phyloP scores from a whole-genome alignment of 2,329 filamentous ascomycete species.

The Aspergillus ibericus region DNA sequence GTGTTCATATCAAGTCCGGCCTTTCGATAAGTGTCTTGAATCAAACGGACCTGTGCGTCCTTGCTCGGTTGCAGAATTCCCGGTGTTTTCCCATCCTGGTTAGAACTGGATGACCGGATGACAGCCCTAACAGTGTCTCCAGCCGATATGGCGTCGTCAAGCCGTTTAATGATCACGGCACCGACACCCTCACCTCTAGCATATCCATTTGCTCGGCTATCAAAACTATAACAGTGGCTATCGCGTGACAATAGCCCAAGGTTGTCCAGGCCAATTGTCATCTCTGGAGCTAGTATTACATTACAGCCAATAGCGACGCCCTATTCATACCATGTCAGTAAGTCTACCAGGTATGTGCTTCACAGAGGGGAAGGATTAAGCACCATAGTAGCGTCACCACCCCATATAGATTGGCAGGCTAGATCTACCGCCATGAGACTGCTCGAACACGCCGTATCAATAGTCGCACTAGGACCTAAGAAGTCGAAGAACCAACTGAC shows the following conservation, averaged over 20 bases:
- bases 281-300: constrained; percentile 16
- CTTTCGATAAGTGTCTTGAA: constrained; percentile 22
- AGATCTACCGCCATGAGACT: constrained; percentile 26
- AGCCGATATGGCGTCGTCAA: constrained; percentile 47
- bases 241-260: constrained; percentile 12
- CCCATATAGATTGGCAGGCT: constrained; percentile 21
- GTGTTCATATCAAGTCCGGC: constrained; percentile 7
- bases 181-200: constrained; percentile 53
- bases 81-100: constrained; percentile 31
- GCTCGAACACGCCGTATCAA: constrained; percentile 32
- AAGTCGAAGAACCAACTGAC: constrained; percentile 29
- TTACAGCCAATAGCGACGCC: constrained; percentile 19
- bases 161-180: constrained; percentile 50
- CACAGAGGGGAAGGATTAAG: background rate
- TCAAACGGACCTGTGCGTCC: constrained; percentile 33
- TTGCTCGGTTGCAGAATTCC: constrained; percentile 25
- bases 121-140: constrained; percentile 43
- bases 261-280: constrained; percentile 12
- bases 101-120: constrained; percentile 30
- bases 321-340: background rate
- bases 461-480: constrained; percentile 27
- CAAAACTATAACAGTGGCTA: constrained; percentile 22
- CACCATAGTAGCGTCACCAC: constrained; percentile 21
- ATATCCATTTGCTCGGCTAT: constrained; percentile 47
- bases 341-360: background rate